Conservation (phyloP, 2,329 filamentous ascomycete genomes). For the Ceratocystis colombiana region DNA sequence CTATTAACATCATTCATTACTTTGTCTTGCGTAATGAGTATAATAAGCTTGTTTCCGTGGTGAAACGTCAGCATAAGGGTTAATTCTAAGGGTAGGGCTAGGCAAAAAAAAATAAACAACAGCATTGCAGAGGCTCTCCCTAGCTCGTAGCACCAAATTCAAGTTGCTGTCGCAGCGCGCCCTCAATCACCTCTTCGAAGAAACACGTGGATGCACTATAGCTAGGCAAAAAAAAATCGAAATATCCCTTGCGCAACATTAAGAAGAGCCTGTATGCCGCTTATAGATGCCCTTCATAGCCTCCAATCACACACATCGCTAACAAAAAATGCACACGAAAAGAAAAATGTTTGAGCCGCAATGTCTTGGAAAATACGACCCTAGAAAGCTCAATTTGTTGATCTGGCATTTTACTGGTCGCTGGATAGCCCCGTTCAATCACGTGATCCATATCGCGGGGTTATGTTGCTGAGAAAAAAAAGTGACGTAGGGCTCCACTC, state of each 20-base stretch:
- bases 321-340: background rate
- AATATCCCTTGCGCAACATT: too few species aligned
- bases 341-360: background rate
- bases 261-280: too few species aligned
- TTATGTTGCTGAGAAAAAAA: background rate
- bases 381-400: background rate
- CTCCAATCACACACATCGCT: too few species aligned
- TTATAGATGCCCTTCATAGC: too few species aligned
- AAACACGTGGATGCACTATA: too few species aligned
- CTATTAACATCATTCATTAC: too few species aligned
- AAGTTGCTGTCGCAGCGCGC: too few species aligned
- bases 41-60: background rate
- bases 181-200: too few species aligned
- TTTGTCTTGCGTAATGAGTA: too few species aligned
- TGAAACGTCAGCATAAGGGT: background rate
- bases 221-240: too few species aligned
- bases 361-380: background rate
- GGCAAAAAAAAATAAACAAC: background rate
- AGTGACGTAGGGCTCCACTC: conserved; percentile 11
- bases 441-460: background rate
- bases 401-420: background rate
- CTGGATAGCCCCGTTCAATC: background rate
- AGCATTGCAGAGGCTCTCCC: too few species aligned
- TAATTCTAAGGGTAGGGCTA: background rate
- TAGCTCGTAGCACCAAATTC: too few species aligned